Percentiles rank a stretch among this genome's conserved stretches.
These are phyloP conservation scores for Globisporangium camurandrum DNA, from an alignment of 352 stramenopile genomes.

Conservation along the genomic window DNA sequence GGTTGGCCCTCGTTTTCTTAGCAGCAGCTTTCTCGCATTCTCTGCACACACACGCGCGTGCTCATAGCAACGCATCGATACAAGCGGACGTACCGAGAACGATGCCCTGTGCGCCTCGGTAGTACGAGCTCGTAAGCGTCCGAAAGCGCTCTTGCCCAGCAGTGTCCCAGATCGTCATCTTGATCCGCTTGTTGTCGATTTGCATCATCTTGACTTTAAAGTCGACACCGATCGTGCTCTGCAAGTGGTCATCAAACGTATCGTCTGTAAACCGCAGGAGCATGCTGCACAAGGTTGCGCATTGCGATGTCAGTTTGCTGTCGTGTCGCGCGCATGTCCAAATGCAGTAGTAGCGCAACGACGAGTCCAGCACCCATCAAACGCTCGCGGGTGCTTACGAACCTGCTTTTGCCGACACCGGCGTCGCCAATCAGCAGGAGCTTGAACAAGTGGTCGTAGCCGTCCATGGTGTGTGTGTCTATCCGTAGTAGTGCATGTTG, in stretches of 20 bases:
- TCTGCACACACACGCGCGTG: background rate
- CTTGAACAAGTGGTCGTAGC: slow-evolving; percentile 98
- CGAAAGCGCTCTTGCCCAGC: slow-evolving; percentile 97
- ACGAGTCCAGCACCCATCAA: background rate
- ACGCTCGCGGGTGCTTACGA: background rate
- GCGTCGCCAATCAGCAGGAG: slow-evolving; percentile 97
- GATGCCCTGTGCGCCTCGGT: slow-evolving; percentile 95
- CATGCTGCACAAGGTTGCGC: slow-evolving; percentile 75
- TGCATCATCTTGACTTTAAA: slow-evolving; percentile 99
- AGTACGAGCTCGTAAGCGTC: slow-evolving; percentile 97
- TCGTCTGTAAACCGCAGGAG: slow-evolving; percentile 97
- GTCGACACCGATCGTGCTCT: slow-evolving; percentile 97
- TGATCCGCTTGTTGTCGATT: slow-evolving; percentile 93
- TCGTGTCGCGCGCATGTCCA: background rate
- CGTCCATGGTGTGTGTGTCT: slow-evolving; percentile 35
- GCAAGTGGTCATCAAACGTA: slow-evolving; percentile 96
- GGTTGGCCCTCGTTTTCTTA: too few relatives aligned
- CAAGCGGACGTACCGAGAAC: slow-evolving; percentile 90
- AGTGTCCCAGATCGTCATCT: slow-evolving; percentile 99
- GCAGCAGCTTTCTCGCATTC: too few relatives aligned
- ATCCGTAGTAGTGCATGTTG: background rate
- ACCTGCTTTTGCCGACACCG: slow-evolving; percentile 96
- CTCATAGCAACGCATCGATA: too few relatives aligned
- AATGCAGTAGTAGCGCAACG: background rate
- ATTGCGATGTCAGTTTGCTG: background rate